Evolutionary conservation across 306 rosid species (phyloP).

Genomic region (Gillenia trifoliata): DNA sequence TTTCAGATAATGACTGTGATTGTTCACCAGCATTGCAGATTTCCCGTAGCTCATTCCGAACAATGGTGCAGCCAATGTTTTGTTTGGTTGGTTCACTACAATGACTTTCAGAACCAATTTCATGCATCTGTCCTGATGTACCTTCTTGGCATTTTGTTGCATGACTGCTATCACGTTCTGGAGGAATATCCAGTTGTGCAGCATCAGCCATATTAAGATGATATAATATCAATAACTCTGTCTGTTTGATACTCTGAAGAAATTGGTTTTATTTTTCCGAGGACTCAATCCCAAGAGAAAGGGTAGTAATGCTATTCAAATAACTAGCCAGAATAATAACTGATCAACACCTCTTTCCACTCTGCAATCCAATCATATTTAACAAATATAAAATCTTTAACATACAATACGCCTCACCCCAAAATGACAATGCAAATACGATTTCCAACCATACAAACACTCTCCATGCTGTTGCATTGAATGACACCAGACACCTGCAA

Average conservation of each 20-base stretch:
- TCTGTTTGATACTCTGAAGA: background rate
- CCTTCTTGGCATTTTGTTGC: conserved; percentile 26
- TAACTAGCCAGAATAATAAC: background rate
- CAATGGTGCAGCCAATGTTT: conserved; percentile 27
- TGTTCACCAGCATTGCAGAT: conserved; percentile 23
- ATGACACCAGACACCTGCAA: conserved; percentile 12
- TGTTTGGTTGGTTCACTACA: conserved; percentile 34
- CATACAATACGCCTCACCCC: background rate
- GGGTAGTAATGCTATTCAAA: background rate
- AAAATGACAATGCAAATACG: conserved; percentile 15
- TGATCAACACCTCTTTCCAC: background rate
- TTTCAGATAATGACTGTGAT: conserved; percentile 27
- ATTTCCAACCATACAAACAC: conserved; percentile 6
- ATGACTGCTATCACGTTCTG: conserved; percentile 27
- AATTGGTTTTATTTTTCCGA: background rate
- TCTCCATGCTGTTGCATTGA: background rate
- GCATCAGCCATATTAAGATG: conserved; percentile 33
- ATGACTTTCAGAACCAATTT: conserved; percentile 27
- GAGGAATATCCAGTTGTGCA: conserved; percentile 19
- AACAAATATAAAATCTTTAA: conserved; percentile 18
- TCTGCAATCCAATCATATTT: background rate
- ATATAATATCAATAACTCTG: conserved; percentile 9
- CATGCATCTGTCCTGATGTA: conserved; percentile 25
- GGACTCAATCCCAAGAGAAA: conserved; percentile 4
- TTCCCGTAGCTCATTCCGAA: conserved; percentile 33